Evolutionary conservation across 2,329 filamentous ascomycete genomes (phyloP), one percentile per base, ranked within the genome.

Genomic region (Leptographium radiaticola): DNA sequence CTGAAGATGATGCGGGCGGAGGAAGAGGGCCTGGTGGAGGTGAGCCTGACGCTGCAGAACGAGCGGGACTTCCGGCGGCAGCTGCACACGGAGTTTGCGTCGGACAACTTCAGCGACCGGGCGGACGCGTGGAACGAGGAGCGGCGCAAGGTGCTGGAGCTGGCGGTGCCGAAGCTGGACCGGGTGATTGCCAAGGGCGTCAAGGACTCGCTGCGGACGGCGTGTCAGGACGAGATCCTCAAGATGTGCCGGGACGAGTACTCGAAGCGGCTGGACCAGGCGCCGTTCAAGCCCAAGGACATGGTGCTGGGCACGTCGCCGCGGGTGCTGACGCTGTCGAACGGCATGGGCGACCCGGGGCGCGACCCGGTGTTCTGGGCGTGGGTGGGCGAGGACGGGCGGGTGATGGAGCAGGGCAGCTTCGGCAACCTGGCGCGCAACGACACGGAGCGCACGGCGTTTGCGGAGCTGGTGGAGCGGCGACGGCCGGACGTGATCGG

Each of bases 1-100:
- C 72, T 98, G 54, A 91, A 94, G 70, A 98, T 98, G 93, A 82
- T 97, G 67, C 94, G 89, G 66, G 93, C 93, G 2, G 93, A 98
- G 67, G 86, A 93, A 62, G 93, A 98, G 66, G 90, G 91, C 2
- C 74, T 98, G 1, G 79, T 98, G 15, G 88, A 95, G 56, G 87
- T 98, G 53, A 83, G 81, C 60, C 80, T 97, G 18, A 79, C 79
- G 15, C 78, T 97, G 66, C 81, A 88, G 61, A 82, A 86, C 53
- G 83, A 87, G 61, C 80, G 84, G 8, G 79, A 84, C 38, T 90
- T 95, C 72, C 83, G 83, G 55, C 79, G 81, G 51, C 81, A 86
- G 52, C 77, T 98, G 6, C 86, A 89, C 64, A 76, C 80, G 49
- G 86, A 93, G 62, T 95, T 98, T 58, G 84, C 88, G 58, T 96